Evolutionary conservation across 2,329 filamentous ascomycete species (phyloP), one percentile per base, ranked within the genome.

Genomic region (Cladosporium halotolerans): DNA sequence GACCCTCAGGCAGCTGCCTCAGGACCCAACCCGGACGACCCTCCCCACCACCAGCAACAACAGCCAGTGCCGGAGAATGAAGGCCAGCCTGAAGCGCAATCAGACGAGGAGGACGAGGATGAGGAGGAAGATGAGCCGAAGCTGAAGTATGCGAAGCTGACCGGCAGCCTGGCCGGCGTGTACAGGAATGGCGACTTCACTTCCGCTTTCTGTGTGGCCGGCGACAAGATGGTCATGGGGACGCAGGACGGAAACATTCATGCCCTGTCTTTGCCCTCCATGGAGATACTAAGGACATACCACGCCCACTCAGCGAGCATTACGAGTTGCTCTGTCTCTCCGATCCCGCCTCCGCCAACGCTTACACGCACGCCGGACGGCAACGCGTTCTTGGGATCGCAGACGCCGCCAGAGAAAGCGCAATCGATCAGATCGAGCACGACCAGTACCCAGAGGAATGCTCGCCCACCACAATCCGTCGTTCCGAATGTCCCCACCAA

Each of bases 221-320:
- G 92, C 49, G 92, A 99, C 76, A 97, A 97, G 76, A 95, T 97
- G 92, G 89, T 96, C 58, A 78, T 95, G 62, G 93, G 92, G 60
- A 96, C 93, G 32, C 92, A 99, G 70, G 96, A 95, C 73, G 93
- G 93, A 63, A 96, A 93, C 65, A 92, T 97, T 64, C 88, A 99
- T 75, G 85, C 96, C 57, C 75, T 96, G 44, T 86, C 89, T 59
- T 72, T 97, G 14, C 91, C 93, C 1, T 81, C 83, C 5, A 87
- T 97, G 66, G 84, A 92, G 60, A 76, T 86, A 3, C 71, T 99
- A 39, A 85, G 89, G 64, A 85, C 88, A 56, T 99, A 97, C 68
- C 89, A 92, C 65, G 92, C 91, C 11, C 95, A 99, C 67, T 86
- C 88, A 9, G 92, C 93, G 40, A 96, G 89, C 14, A 84, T 97